Evolutionary conservation across 371 early-diverging fungal genomes (phyloP).

Genomic region (Phascolomyces articulosus): DNA sequence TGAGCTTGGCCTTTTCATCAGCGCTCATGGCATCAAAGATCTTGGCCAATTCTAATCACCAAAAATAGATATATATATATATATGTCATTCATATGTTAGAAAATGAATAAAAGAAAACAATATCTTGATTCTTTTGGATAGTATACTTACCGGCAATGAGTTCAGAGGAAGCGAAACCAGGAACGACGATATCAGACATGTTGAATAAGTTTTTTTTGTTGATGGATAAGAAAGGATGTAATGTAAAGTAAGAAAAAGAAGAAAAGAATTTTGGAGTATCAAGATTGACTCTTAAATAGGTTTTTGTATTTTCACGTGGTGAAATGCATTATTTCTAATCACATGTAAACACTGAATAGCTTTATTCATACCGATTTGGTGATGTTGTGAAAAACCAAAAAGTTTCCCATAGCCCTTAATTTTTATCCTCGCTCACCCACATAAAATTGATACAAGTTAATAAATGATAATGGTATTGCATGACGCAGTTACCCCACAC

Average conservation of each 20-base stretch:
- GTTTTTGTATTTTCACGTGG: conserved; percentile 9
- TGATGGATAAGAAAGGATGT: neutral
- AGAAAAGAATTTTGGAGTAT: neutral
- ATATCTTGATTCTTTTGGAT: no score
- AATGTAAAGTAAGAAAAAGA: neutral
- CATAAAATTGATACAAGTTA: neutral
- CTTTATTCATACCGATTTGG: neutral
- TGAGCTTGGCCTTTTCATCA: conserved; percentile 42
- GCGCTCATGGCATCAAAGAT: conserved; percentile 33
- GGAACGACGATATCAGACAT: conserved; percentile 53
- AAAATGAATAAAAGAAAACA: no score
- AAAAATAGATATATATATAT: neutral
- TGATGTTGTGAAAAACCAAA: neutral
- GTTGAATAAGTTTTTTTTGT: neutral
- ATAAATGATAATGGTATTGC: neutral
- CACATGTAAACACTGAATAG: conserved; percentile 11
- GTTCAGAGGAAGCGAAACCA: conserved; percentile 51
- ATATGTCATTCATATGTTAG: no score
- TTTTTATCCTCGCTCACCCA: neutral
- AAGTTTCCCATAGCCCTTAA: neutral
- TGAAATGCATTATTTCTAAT: neutral
- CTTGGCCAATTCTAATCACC: conserved; percentile 27
- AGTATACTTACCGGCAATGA: conserved; percentile 26
- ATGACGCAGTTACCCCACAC: conserved; percentile 5
- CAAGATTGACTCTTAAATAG: no score